Base-by-base conservation (phyloP, 805 yeast species). In the Starmerella asiatica region DNA sequence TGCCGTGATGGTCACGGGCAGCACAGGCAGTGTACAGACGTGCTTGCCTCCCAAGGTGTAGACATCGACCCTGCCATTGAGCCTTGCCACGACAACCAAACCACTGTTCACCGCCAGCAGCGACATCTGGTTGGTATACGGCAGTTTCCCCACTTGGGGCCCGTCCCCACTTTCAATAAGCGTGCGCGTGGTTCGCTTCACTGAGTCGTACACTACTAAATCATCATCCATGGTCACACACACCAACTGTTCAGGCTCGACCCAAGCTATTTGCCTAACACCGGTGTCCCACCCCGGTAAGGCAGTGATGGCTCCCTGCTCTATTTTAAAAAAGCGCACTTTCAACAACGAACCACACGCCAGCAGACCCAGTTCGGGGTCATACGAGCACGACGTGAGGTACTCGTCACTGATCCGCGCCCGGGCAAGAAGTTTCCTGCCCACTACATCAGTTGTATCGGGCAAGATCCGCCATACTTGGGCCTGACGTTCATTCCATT, bases 401-500 rank as follows among this genome's bases (percentile, higher is more conserved):
- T 80, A 80, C 47, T 84, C 95, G 24, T 81, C 93, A 15, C 36
- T 42, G 8, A 34, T 33, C 16, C 32, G 31, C n/a, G 43, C 20
- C 19, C 29, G 23, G n/a, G 46, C 42, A 18, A 32, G n/a, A 29
- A 47, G 31, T 21, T 34, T 31, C 47, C 91, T 34, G 73, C 67
- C 43, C 79, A 61, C 2, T 70, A 63, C 51, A 82, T 44, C 31
- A 7, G 45, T 15, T n/a, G n/a, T n/a, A 59, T 81, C 81, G 38
- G 80, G 67, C 2, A 80, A 75, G 43, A 85, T 58, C 42, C 70
- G 71, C 97, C 97, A 91, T 9, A 91, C 66, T 55, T 84, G 84
- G 31, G 88, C 71, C 3, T 70, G 65, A 55, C 80, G 85, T 49
- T 80, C 93, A 51, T 76, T 79, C 91, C 93, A 88, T 69, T 79